phyloP scores from a whole-genome alignment of 116 monocot species.

The Dioscorea cayenensis region DNA sequence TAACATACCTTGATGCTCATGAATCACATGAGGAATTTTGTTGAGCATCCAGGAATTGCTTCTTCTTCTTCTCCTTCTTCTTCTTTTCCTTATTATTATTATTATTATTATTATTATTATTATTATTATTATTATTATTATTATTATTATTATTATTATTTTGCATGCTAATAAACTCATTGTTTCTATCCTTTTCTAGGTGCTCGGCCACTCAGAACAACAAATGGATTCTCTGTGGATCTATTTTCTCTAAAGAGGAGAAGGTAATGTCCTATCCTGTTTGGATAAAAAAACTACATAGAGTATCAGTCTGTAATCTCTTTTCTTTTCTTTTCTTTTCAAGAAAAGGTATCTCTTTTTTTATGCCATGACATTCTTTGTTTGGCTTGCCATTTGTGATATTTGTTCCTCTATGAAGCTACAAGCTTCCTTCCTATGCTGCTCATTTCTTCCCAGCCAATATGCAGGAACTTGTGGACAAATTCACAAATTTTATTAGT shows the following conservation, averaged over 20 bases:
- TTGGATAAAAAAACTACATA: too few species aligned
- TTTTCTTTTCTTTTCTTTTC: too few species aligned
- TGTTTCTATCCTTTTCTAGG: neutral
- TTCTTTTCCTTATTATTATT: too few species aligned
- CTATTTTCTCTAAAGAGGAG: constrained; percentile 5
- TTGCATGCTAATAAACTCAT: neutral
- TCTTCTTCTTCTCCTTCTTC: neutral
- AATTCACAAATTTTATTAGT: constrained; percentile 11
- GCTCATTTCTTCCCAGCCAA: neutral
- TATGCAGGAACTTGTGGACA: constrained; percentile 4
- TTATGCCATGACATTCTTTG: neutral
- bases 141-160: too few species aligned
- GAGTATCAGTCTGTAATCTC: too few species aligned
- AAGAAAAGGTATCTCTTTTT: neutral
- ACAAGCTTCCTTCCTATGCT: neutral
- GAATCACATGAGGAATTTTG: too few species aligned
- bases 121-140: too few species aligned
- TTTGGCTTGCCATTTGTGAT: neutral
- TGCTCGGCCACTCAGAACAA: neutral
- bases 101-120: too few species aligned
- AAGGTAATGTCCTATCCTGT: neutral
- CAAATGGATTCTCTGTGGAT: constrained; percentile 14
- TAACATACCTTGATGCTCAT: too few species aligned
- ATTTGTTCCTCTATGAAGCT: neutral
- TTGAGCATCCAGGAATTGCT: too few species aligned